These are phyloP conservation scores for Spizellomyces sp. DNA, from an alignment of 192 early-diverging fungal genomes.

Conservation along the genomic window DNA sequence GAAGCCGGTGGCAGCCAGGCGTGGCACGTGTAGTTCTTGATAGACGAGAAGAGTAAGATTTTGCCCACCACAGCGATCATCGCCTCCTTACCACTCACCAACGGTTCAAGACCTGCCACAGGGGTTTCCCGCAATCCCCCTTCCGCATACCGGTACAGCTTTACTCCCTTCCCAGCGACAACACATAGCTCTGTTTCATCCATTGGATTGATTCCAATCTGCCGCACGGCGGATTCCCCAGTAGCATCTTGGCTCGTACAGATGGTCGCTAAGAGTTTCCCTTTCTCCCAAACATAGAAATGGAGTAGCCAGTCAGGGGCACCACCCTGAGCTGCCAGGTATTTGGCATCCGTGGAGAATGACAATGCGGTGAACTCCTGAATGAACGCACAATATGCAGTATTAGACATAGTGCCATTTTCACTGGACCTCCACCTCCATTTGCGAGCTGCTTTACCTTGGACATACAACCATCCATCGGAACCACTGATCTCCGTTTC, in stretches of 20 bases:
- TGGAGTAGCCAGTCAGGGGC: conserved; percentile 54
- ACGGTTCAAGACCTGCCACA: conserved; percentile 3
- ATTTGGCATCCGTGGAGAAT: conserved; percentile 55
- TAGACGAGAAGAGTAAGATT: neutral
- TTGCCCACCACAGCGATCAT: neutral
- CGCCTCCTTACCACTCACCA: conserved; percentile 9
- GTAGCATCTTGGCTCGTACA: conserved; percentile 7
- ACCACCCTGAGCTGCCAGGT: conserved; percentile 47
- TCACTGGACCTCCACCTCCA: too few relatives aligned
- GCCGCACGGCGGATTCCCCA: conserved; percentile 15
- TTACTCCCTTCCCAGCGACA: conserved; percentile 29
- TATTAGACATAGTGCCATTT: too few relatives aligned
- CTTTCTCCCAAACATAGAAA: conserved; percentile 62
- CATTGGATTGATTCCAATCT: conserved; percentile 45
- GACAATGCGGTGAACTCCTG: conserved; percentile 52
- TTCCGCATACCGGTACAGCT: conserved; percentile 47
- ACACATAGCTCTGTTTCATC: conserved; percentile 50
- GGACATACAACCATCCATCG: conserved; percentile 15
- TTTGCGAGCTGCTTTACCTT: conserved; percentile 15
- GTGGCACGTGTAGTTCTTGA: conserved; percentile 2
- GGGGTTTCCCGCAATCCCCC: conserved; percentile 32
- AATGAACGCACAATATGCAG: neutral
- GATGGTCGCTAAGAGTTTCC: conserved; percentile 40
- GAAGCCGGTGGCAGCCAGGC: conserved; percentile 16
- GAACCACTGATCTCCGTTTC: conserved; percentile 39